These are phyloP conservation scores for Phytophthora tentaculata DNA, from an alignment of 352 stramenopile species.

Conservation along the genomic window DNA sequence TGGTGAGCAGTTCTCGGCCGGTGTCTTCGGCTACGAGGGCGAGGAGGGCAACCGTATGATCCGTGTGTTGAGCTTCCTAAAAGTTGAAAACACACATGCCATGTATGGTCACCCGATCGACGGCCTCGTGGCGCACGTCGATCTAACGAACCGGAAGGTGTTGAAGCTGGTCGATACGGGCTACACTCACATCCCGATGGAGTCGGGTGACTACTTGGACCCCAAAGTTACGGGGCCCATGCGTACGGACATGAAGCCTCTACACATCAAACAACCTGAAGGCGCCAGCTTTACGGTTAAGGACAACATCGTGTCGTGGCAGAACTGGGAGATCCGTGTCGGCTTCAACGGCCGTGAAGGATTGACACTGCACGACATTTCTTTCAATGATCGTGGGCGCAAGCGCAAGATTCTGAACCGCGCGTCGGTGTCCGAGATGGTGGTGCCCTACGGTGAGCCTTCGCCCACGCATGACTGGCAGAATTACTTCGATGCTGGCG, in stretches of 20 bases:
- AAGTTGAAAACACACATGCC: slow-evolving; percentile 47
- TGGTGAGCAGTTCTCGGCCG: slow-evolving; percentile 48
- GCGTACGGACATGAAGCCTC: slow-evolving; percentile 58
- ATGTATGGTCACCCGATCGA: slow-evolving; percentile 61
- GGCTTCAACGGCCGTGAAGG: slow-evolving; percentile 87
- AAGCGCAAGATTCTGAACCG: slow-evolving; percentile 72
- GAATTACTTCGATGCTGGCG: slow-evolving; percentile 88
- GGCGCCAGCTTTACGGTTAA: slow-evolving; percentile 77
- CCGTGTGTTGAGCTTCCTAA: slow-evolving; percentile 54
- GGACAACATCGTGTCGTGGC: slow-evolving; percentile 74
- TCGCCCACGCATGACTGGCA: slow-evolving; percentile 75
- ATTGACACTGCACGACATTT: slow-evolving; percentile 60
- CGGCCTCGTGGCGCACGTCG: slow-evolving; percentile 52
- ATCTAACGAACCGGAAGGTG: slow-evolving; percentile 49
- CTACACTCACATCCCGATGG: slow-evolving; percentile 53
- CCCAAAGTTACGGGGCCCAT: slow-evolving; percentile 45
- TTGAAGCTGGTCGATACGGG: slow-evolving; percentile 48
- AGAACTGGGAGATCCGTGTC: slow-evolving; percentile 83
- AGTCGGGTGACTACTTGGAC: slow-evolving; percentile 54
- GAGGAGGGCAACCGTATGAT: slow-evolving; percentile 54
- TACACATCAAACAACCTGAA: slow-evolving; percentile 78
- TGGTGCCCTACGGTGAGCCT: slow-evolving; percentile 85
- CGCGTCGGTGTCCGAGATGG: slow-evolving; percentile 83
- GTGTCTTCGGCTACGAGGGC: slow-evolving; percentile 48
- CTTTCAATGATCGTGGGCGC: slow-evolving; percentile 47